phyloP scores from a whole-genome alignment of 148 eudicot genomes.

The Chenopodium berlandieri region DNA sequence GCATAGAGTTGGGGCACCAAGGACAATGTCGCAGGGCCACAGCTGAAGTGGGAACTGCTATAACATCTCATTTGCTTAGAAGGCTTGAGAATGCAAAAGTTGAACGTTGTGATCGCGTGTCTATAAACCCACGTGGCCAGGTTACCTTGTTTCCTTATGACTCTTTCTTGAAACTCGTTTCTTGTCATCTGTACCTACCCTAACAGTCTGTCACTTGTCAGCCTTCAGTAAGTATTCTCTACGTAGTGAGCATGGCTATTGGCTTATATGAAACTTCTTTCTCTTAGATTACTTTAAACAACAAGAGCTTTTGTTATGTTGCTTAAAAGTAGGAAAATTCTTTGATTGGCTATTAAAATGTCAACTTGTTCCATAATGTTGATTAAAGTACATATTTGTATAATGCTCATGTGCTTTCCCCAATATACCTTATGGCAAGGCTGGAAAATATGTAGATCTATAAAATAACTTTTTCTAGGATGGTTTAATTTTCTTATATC shows the following conservation, averaged over 20 bases:
- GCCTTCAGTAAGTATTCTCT: background rate
- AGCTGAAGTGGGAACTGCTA: constrained; percentile 75
- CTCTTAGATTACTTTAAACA: background rate
- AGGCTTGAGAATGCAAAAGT: constrained; percentile 75
- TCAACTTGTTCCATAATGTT: background rate
- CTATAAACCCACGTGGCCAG: constrained; percentile 89
- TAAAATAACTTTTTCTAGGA: background rate
- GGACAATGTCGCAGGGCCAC: constrained; percentile 89
- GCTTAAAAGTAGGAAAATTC: background rate
- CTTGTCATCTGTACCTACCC: background rate
- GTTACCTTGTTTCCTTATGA: constrained; percentile 29
- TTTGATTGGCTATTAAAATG: background rate
- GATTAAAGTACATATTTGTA: background rate
- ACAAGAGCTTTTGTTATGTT: background rate
- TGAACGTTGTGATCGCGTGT: constrained; percentile 78
- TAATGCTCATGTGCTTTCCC: background rate
- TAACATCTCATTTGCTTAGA: constrained; percentile 80
- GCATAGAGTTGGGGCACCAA: constrained; percentile 71
- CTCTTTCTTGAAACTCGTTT: background rate
- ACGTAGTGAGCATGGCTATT: background rate
- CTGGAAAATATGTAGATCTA: background rate
- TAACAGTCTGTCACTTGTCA: background rate
- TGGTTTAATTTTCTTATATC: background rate
- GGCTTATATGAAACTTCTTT: background rate
- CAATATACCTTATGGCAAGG: background rate